phyloP scores from a whole-genome alignment of 2,329 filamentous ascomycete genomes.

The Colletotrichum sp. region DNA sequence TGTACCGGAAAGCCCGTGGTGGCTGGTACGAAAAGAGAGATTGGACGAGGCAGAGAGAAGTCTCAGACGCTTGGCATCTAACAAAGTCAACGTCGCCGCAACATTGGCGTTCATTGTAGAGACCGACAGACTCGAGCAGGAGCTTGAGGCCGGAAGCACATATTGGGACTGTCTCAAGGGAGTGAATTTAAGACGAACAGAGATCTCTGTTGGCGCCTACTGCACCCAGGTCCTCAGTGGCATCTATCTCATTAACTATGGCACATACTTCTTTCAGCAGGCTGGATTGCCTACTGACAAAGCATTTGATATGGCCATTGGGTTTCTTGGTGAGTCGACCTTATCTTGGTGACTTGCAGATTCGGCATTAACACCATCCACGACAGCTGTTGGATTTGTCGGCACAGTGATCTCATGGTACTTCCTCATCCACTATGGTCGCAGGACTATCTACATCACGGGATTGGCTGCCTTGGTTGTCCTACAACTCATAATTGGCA shows the following conservation, averaged over 20 bases:
- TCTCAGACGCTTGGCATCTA: constrained; percentile 48
- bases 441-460: constrained; percentile 45
- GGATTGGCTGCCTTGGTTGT: constrained; percentile 42
- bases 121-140: constrained; percentile 61
- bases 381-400: constrained; percentile 51
- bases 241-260: constrained; percentile 69
- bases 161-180: constrained; percentile 58
- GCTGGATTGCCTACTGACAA: constrained; percentile 42
- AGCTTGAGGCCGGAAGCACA: constrained; percentile 50
- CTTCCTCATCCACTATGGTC: constrained; percentile 44
- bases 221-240: constrained; percentile 69
- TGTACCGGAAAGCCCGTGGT: constrained; percentile 56
- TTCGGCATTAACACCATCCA: constrained; percentile 46
- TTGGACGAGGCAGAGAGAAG: constrained; percentile 44
- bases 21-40: constrained; percentile 49
- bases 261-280: constrained; percentile 58
- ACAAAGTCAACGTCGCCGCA: constrained; percentile 50
- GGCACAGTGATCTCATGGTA: constrained; percentile 49
- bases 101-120: constrained; percentile 61
- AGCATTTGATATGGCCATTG: constrained; percentile 47
- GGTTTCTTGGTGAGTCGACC: constrained; percentile 40
- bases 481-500: constrained; percentile 47
- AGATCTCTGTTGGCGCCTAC: constrained; percentile 66
- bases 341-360: background rate
- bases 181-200: constrained; percentile 55